Evolutionary conservation across 225 moss, liverwort and hornwort species (phyloP).

Genomic region (Pleurozium schreberi): DNA sequence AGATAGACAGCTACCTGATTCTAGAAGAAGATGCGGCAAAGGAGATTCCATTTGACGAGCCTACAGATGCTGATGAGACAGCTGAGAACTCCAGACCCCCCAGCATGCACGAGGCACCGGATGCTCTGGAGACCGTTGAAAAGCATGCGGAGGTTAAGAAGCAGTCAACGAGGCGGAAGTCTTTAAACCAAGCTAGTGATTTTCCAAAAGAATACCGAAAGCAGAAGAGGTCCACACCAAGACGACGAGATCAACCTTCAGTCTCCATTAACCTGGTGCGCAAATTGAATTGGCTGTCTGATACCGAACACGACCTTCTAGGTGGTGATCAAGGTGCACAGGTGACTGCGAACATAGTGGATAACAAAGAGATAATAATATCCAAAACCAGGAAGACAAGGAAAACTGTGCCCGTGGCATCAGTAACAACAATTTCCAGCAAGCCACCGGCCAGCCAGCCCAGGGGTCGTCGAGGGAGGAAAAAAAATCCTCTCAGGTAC

Average conservation of each 20-base stretch:
- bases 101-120: neutral
- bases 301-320: neutral
- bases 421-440: neutral
- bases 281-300: constrained; percentile 20
- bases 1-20: constrained; percentile 23
- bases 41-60: neutral
- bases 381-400: neutral
- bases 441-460: neutral
- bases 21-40: constrained; percentile 3
- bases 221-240: constrained; percentile 38
- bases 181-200: neutral
- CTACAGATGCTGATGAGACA: neutral
- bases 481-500: constrained; percentile 5
- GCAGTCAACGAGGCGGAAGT: constrained; percentile 3
- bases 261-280: constrained; percentile 8
- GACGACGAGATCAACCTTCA: constrained; percentile 19
- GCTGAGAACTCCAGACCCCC: neutral
- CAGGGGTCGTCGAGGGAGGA: neutral
- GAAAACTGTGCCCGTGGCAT: constrained; percentile 1
- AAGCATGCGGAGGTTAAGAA: neutral
- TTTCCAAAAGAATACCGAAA: constrained; percentile 18
- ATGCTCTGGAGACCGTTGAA: neutral
- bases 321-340: neutral
- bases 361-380: neutral
- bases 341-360: neutral